These are phyloP conservation scores for Spathaspora arborariae DNA, from an alignment of 805 yeast genomes.

Conservation along the genomic window DNA sequence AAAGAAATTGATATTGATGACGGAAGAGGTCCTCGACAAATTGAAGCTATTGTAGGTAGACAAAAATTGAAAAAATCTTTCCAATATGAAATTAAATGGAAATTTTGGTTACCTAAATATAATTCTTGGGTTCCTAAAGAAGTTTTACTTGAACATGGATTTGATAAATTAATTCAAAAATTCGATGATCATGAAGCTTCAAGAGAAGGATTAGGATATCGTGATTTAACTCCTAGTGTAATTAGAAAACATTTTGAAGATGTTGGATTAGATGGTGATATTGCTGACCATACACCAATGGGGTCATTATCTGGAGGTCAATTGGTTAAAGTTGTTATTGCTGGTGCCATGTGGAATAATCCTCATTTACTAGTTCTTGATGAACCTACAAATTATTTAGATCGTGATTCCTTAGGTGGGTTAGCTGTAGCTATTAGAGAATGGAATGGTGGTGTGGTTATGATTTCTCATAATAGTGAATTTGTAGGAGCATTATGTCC, in stretches of 20 bases:
- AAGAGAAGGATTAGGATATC: conserved; percentile 46
- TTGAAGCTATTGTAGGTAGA: conserved; percentile 96
- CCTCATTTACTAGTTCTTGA: conserved; percentile 95
- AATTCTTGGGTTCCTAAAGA: conserved; percentile 94
- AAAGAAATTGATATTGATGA: conserved; percentile 78
- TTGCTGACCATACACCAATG: conserved; percentile 96
- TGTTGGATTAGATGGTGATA: conserved; percentile 95
- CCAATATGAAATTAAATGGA: conserved; percentile 97
- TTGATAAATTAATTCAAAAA: conserved; percentile 40
- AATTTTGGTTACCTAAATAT: conserved; percentile 78
- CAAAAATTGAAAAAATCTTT: conserved; percentile 93
- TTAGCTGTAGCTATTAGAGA: conserved; percentile 96
- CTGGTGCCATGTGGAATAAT: conserved; percentile 99
- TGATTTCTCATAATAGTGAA: conserved; percentile 97
- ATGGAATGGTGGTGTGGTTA: conserved; percentile 97
- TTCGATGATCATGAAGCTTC: conserved; percentile 47
- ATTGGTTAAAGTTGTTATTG: conserved; percentile 95
- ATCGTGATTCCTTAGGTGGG: conserved; percentile 97
- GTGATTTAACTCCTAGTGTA: conserved; percentile 73
- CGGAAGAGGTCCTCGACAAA: conserved; percentile 81
- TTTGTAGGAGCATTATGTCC: conserved; percentile 97
- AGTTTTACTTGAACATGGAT: conserved; percentile 61
- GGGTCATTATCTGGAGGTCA: conserved; percentile 98
- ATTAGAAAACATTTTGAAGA: conserved; percentile 96
- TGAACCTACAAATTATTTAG: conserved; percentile 98